Evolutionary conservation across 1,284 basidiomycete species (phyloP), one percentile per base, ranked within the genome.

Genomic region (Malassezia obtusa): DNA sequence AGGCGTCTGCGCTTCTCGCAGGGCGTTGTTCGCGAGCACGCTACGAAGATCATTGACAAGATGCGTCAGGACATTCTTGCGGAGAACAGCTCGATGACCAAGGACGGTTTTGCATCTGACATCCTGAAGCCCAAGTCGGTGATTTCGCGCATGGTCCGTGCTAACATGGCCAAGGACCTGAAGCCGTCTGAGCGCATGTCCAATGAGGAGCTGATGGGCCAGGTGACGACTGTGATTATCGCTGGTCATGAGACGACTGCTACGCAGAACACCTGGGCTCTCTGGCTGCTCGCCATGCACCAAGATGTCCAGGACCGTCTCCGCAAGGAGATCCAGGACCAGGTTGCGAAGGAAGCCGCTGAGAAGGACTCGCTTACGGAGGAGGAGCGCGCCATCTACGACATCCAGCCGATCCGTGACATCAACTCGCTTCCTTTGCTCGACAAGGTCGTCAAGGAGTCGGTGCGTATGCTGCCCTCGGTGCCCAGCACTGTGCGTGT

Each of bases 231-330:
- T 0, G 85, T 88, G 69, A 79, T 88, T 43, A 78, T 81, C n/a
- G 87, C 85, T 14, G 87, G 87, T 11, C 85, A 85, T 24, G 86
- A 89, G 65, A 87, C 87, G 0, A 84, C 84, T 11, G 84, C 84
- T 2, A 80, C 88, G 25, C 79, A 83, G 10, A 76, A 87, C 44
- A 84, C 84, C 0, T 89, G 86, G 86, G 82, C 83, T 1, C 74
- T 89, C 22, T 76, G 81, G 53, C 78, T 86, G 12, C 79, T 89
- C 35, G 82, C 86, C 0, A 77, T 78, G 57, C 75, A 85, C 65
- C 81, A 81, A 0, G 75, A 76, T 1, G 72, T 82, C 9, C 87
- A 89, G 73, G 43, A 45, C 12, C 63, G 58, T 33, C 57, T 69
- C 2, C 62, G 61, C n/a, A 62, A 61, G 40, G 61, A 59, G 0